phyloP scores from a whole-genome alignment of 2,329 filamentous ascomycete species.

The Colletotrichum destructivum region DNA sequence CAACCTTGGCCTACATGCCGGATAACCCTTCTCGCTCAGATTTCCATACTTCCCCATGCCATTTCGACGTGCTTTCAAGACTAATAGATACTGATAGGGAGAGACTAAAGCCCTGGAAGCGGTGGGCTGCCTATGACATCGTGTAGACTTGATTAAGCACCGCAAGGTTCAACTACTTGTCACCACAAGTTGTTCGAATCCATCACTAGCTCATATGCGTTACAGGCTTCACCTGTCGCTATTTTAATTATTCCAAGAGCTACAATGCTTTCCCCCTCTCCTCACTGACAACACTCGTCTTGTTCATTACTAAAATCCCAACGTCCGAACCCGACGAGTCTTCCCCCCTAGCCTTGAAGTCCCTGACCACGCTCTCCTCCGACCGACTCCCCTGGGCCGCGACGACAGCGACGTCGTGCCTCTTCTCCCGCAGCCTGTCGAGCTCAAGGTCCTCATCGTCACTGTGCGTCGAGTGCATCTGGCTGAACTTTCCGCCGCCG shows the following conservation, averaged over 20 bases:
- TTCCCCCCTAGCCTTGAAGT: slow-evolving; percentile 1
- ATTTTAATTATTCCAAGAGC: too few relatives aligned
- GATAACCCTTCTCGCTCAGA: too few relatives aligned
- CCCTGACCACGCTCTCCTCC: neutral
- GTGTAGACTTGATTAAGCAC: too few relatives aligned
- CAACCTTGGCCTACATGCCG: too few relatives aligned
- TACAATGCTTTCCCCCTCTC: neutral
- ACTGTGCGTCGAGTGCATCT: slow-evolving; percentile 16
- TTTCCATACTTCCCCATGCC: too few relatives aligned
- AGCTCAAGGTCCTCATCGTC: slow-evolving; percentile 5
- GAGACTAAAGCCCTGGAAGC: too few relatives aligned
- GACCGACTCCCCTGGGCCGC: neutral
- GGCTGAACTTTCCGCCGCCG: slow-evolving; percentile 2
- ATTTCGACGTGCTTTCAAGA: too few relatives aligned
- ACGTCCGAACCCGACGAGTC: slow-evolving; percentile 8
- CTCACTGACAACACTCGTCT: slow-evolving; percentile 1
- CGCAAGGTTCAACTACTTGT: too few relatives aligned
- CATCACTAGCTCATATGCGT: neutral
- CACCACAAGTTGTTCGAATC: neutral
- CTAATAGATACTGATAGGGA: too few relatives aligned
- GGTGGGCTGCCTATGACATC: too few relatives aligned
- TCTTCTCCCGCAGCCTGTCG: neutral
- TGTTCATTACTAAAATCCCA: slow-evolving; percentile 8
- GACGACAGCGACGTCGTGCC: neutral
- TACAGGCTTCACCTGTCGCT: neutral